Evolutionary conservation across 345 rosid species (phyloP).

Genomic region (Lepidium didymum): DNA sequence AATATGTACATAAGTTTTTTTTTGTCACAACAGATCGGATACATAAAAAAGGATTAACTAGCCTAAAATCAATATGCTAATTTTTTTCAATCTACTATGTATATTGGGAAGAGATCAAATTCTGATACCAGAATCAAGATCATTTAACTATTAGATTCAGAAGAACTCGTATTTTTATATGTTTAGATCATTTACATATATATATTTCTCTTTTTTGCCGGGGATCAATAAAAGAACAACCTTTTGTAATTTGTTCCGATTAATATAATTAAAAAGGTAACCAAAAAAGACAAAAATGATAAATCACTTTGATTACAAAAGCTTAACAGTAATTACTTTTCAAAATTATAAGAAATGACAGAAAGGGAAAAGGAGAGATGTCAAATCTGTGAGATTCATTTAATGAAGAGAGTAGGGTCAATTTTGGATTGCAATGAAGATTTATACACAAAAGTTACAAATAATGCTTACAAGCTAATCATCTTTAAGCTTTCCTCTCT

Average conservation of each 20-base stretch:
- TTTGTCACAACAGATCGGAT: too few relatives aligned
- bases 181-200: background rate
- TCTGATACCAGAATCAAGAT: too few relatives aligned
- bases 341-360: background rate
- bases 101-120: too few relatives aligned
- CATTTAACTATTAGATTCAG: too few relatives aligned
- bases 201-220: background rate
- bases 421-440: slow-evolving; percentile 6
- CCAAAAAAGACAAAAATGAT: slow-evolving; percentile 2
- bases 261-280: background rate
- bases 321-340: slow-evolving; percentile 10
- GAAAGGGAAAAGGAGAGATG: background rate
- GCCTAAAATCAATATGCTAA: too few relatives aligned
- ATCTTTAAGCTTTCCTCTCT: background rate
- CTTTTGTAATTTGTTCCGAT: background rate
- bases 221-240: background rate
- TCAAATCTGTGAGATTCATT: slow-evolving; percentile 18
- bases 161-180: too few relatives aligned
- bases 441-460: slow-evolving; percentile 8
- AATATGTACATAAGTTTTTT: too few relatives aligned
- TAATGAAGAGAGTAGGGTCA: slow-evolving; percentile 6
- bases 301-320: slow-evolving; percentile 10
- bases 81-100: too few relatives aligned
- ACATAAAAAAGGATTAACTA: too few relatives aligned
- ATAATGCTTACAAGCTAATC: slow-evolving; percentile 4